phyloP scores from a whole-genome alignment of 164 flowering plant species.

The Berberis thunbergii region DNA sequence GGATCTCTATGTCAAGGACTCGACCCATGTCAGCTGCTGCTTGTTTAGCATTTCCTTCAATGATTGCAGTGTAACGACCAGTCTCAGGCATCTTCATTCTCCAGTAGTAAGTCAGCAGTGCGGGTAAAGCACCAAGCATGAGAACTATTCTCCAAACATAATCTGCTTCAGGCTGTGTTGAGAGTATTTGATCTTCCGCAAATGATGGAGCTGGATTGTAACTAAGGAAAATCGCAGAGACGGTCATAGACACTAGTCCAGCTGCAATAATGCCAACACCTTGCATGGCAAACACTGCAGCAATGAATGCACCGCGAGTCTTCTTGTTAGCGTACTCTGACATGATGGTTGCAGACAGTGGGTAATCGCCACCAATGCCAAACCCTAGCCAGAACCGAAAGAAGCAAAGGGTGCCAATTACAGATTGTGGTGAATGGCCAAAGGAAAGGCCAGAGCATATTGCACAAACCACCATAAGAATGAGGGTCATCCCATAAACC shows the following conservation, averaged over 20 bases:
- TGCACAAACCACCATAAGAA: constrained; percentile 48
- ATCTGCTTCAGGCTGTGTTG: constrained; percentile 36
- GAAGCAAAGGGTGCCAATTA: constrained; percentile 42
- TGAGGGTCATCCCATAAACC: constrained; percentile 45
- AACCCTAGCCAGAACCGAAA: constrained; percentile 63
- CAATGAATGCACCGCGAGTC: constrained; percentile 44
- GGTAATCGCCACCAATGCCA: constrained; percentile 46
- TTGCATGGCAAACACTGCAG: constrained; percentile 56
- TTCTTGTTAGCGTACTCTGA: constrained; percentile 42
- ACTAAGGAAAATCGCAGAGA: constrained; percentile 27
- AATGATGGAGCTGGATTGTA: constrained; percentile 10
- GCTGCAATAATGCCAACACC: constrained; percentile 54
- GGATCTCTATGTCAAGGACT: constrained; percentile 39
- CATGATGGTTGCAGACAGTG: constrained; percentile 53
- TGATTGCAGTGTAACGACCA: constrained; percentile 41
- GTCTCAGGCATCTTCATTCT: constrained; percentile 55
- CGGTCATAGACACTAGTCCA: constrained; percentile 37
- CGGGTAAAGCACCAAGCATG: constrained; percentile 46
- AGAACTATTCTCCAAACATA: constrained; percentile 39
- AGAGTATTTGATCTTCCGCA: neutral
- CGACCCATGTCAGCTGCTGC: constrained; percentile 44
- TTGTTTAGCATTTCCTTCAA: constrained; percentile 43
- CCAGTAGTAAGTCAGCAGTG: constrained; percentile 38
- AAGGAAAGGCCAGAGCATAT: constrained; percentile 46
- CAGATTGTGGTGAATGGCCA: constrained; percentile 24